Evolutionary conservation across 345 rosid species (phyloP), one percentile per base, ranked within the genome.

Genomic region (Litchi chinensis): DNA sequence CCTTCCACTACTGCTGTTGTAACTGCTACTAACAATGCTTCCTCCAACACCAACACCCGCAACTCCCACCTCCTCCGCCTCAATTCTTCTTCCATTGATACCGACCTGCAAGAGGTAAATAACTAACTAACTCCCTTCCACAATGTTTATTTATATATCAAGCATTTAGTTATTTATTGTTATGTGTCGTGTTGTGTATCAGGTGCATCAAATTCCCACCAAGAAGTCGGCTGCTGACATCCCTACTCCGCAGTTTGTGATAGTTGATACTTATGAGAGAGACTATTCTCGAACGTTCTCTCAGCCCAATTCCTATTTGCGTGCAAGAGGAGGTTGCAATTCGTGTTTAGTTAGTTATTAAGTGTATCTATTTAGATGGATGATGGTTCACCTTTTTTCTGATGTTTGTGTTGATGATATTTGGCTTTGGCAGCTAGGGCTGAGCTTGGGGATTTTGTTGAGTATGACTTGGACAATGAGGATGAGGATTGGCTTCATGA

Each of bases 401-500:
- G 21, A 26, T 15, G 8, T 32, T 22, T 64, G 54, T 26, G 19
- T 73, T 10, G 43, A n/a, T 10, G 43, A n/a, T 19, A 65, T 43
- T 79, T 67, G 71, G 21, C 64, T 6, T 83, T 77, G 85, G 88
- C 85, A 94, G 99, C 97, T 73, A 87, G 99, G 80, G 93, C 99
- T 39, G 99, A 94, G 91, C 86, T 96, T 83, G 99, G 98, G 59
- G 98, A 96, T 37, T 96, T 96, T 88, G 91, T 96, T 73, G 99
- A 96, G 88, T 96, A 94, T 81, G 98, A 96, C 88, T 83, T 96
- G 73, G 99, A 94, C 83, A 96, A 96, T 80, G 99, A 96, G 79
- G 99, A 96, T 83, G 99, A 94, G 83, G 98, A 92, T 78, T 96
- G 99, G 98, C 93, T 96, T 86, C 78, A 82, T 16, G 91, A 89